These are phyloP conservation scores for Trypanosoma avium DNA, from an alignment of 208 protist species.

Conservation along the genomic window DNA sequence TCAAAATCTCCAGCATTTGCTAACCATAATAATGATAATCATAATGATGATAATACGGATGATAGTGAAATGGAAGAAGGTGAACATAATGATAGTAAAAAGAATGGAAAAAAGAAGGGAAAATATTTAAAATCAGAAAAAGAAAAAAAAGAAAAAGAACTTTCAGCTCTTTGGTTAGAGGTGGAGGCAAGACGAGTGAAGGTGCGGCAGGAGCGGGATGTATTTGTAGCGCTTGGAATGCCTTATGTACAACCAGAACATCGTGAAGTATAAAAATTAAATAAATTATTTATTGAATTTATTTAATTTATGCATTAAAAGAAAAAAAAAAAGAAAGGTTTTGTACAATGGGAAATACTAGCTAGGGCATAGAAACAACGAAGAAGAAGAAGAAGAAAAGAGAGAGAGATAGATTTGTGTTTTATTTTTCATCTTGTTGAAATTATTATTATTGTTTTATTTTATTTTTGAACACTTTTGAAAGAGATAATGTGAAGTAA, in stretches of 20 bases:
- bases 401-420: not conserved
- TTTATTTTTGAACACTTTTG: too few relatives aligned
- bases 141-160: slow-evolving; percentile 39
- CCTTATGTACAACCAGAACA: slow-evolving; percentile 72
- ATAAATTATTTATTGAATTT: too few relatives aligned
- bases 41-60: slow-evolving; percentile 21
- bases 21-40: slow-evolving; percentile 21
- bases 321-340: not conserved
- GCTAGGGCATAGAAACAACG: too few relatives aligned
- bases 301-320: too few relatives aligned
- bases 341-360: too few relatives aligned
- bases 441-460: too few relatives aligned
- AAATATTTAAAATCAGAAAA: slow-evolving; percentile 22
- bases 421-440: too few relatives aligned
- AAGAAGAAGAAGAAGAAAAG: not conserved
- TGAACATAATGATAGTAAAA: slow-evolving; percentile 33
- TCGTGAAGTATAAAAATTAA: slow-evolving; percentile 42
- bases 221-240: slow-evolving; percentile 81
- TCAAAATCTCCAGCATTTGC: slow-evolving; percentile 23
- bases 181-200: slow-evolving; percentile 70
- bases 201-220: slow-evolving; percentile 63
- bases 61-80: slow-evolving; percentile 22
- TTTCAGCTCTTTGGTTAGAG: slow-evolving; percentile 44
- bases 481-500: too few relatives aligned
- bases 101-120: not conserved